Base-by-base conservation (phyloP, 495 filamentous ascomycete species). In the Trichocladium antarcticum region DNA sequence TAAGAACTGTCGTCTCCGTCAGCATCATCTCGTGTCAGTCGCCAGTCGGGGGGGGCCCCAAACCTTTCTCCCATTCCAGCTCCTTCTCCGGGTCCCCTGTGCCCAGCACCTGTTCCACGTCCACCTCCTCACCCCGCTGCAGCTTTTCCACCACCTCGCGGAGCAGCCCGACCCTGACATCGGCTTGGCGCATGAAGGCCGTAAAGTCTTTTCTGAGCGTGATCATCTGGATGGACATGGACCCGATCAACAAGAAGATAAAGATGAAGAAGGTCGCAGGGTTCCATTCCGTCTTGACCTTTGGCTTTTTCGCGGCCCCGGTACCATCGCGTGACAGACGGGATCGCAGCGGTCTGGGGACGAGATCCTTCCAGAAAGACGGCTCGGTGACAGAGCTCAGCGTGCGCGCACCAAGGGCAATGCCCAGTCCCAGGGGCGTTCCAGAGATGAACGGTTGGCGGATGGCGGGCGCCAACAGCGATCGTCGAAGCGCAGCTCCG, bases 141-240 rank as follows among this genome's bases (percentile, higher is more conserved):
- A 96, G 73, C 56, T 75, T 78, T 54, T 87, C 83, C 49, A 97
- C 79, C 0, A 95, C 84, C 59, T 95, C 90, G 47, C 77, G 77
- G 36, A 99, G 60, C 29, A 88, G 56, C 5, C 68, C 77, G 42
- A 99, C 84, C 57, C 84, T 83, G 8, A 84, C 81, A 61, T 94
- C 86, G 34, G 85, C 79, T 45, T 78, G 78, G 40, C 89, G 79
- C 53, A 69, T 78, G 53, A 85, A 90, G 2, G 77, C 75, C 9
- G 73, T 70, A 57, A 79, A 86, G 12, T 89, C 81, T 46, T 83
- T 85, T 63, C 79, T 83, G 53, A 97, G 61, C 6, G 79, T 72
- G 49, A 99, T 83, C 76, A 90, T 82, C 51, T 95, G 83, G 55
- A 99, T 95, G 11, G 89, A 82, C 66, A 96, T 90, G 49, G 86